Conservation (phyloP, 2,329 filamentous ascomycete genomes). For the Triangularia verruculosa region DNA sequence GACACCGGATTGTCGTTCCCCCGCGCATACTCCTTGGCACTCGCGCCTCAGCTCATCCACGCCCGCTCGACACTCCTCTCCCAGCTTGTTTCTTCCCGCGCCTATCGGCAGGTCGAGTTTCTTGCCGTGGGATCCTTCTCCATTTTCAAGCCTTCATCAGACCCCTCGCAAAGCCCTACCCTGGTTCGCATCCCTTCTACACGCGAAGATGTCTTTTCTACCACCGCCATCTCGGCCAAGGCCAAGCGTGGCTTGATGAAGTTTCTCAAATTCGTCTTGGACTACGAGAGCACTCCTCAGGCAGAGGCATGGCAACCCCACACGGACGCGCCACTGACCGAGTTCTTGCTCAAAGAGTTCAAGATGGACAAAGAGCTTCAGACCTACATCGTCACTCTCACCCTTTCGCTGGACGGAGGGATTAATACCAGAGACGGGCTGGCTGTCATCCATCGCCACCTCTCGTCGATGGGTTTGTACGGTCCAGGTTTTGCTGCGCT, state of each 20-base stretch:
- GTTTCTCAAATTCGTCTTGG: constrained; percentile 82
- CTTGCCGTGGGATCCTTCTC: constrained; percentile 91
- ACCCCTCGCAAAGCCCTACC: constrained; percentile 30
- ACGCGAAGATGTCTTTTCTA: constrained; percentile 86
- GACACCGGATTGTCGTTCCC: constrained; percentile 54
- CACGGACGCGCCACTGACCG: constrained; percentile 52
- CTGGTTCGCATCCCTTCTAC: constrained; percentile 79
- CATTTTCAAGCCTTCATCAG: constrained; percentile 54
- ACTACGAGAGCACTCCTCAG: constrained; percentile 59
- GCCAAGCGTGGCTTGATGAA: constrained; percentile 89
- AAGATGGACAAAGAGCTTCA: constrained; percentile 67
- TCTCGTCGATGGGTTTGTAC: constrained; percentile 83
- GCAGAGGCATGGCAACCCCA: constrained; percentile 56
- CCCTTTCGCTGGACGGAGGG: constrained; percentile 65
- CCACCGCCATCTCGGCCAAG: constrained; percentile 69
- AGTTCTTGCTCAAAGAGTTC: constrained; percentile 61
- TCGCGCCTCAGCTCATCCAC: constrained; percentile 86
- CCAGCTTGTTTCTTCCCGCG: constrained; percentile 81
- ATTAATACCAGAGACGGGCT: constrained; percentile 65
- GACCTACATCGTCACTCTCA: constrained; percentile 62
- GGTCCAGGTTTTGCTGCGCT: constrained; percentile 87
- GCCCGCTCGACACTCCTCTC: constrained; percentile 74
- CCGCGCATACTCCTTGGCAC: constrained; percentile 75
- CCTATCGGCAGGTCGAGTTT: constrained; percentile 88
- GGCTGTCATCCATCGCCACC: constrained; percentile 70